phyloP scores from a whole-genome alignment of 352 stramenopile species.

The Blastocystis sp. region DNA sequence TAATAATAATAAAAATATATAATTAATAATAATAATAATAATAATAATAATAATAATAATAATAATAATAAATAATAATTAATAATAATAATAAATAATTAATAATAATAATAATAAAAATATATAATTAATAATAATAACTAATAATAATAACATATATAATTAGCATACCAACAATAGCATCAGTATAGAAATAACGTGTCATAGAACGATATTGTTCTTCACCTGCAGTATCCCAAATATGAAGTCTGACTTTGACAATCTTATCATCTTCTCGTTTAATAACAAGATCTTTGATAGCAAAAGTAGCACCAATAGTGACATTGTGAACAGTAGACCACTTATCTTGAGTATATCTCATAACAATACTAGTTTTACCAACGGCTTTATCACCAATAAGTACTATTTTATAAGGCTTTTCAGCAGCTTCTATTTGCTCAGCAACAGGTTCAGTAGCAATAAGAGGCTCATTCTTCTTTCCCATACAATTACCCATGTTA shows the following conservation, averaged over 20 bases:
- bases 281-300: constrained; percentile 21
- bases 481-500: constrained; percentile 30
- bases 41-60: too few relatives aligned
- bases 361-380: constrained; percentile 36
- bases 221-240: constrained; percentile 37
- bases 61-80: too few relatives aligned
- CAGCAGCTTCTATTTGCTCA: constrained; percentile 1
- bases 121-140: too few relatives aligned
- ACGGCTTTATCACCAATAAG: constrained; percentile 33
- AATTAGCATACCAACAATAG: too few relatives aligned
- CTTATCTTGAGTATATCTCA: constrained; percentile 26
- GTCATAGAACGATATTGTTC: constrained; percentile 34
- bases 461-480: constrained; percentile 14
- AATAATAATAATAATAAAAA: too few relatives aligned
- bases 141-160: too few relatives aligned
- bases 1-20: too few relatives aligned
- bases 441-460: background rate
- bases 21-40: too few relatives aligned
- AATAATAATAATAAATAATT: too few relatives aligned
- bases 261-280: constrained; percentile 24
- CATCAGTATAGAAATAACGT: constrained; percentile 23
- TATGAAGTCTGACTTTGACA: constrained; percentile 30
- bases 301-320: constrained; percentile 30
- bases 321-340: constrained; percentile 14
- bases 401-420: constrained; percentile 29